Evolutionary conservation across 2,329 filamentous ascomycete species (phyloP).

Genomic region (Bertia moriformis): DNA sequence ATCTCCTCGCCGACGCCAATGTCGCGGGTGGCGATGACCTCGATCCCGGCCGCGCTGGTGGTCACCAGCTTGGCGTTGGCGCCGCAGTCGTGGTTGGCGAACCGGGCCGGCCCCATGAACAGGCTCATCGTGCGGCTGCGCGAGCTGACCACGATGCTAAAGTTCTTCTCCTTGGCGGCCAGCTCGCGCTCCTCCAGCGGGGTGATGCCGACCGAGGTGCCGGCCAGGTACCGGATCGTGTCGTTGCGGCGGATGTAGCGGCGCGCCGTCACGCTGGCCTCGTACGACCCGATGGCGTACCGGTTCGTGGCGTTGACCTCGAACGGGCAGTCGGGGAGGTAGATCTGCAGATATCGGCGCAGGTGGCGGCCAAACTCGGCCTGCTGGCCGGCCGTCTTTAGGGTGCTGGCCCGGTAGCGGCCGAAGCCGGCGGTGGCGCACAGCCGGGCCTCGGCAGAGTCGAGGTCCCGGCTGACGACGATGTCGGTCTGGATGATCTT

Average conservation of each 20-base stretch:
- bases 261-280: constrained; percentile 75
- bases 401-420: constrained; percentile 50
- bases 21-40: constrained; percentile 69
- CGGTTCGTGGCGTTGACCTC: constrained; percentile 85
- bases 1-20: constrained; percentile 87
- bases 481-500: constrained; percentile 50
- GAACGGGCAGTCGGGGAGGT: constrained; percentile 84
- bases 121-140: constrained; percentile 79
- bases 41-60: constrained; percentile 71
- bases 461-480: constrained; percentile 59
- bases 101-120: constrained; percentile 87
- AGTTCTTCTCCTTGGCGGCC: constrained; percentile 73
- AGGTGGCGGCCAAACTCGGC: constrained; percentile 77
- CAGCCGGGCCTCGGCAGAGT: constrained; percentile 57
- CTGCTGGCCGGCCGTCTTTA: constrained; percentile 66
- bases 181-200: constrained; percentile 78
- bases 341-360: constrained; percentile 81
- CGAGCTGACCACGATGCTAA: constrained; percentile 90
- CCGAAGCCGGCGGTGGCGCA: constrained; percentile 59
- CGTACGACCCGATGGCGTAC: constrained; percentile 80
- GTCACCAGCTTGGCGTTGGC: constrained; percentile 83
- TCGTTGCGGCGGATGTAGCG: constrained; percentile 68
- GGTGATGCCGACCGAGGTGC: constrained; percentile 84
- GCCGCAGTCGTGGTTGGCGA: constrained; percentile 92
- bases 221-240: constrained; percentile 76